A percentile compares a stretch with the other conserved stretches of the same genome.
phyloP scores from a whole-genome alignment of 106 monocot genomes.

The Dactylorhiza incarnata region DNA sequence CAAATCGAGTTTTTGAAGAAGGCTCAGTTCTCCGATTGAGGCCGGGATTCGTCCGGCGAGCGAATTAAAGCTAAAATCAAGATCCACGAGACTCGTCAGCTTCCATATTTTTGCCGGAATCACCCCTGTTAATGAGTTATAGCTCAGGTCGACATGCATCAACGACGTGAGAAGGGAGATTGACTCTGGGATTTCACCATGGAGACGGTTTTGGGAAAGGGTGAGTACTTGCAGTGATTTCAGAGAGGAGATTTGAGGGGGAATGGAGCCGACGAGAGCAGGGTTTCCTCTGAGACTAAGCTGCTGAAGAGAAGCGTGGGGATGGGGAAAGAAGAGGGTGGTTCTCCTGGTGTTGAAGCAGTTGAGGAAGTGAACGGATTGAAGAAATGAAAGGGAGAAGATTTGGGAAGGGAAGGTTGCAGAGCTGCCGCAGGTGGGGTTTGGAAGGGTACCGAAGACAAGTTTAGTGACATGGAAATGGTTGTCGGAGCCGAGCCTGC shows the following conservation, averaged over 20 bases:
- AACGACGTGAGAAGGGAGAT: slow-evolving; percentile 40
- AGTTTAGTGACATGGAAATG: slow-evolving; percentile 67
- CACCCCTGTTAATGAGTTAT: slow-evolving; percentile 54
- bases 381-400: slow-evolving; percentile 59
- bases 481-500: slow-evolving; percentile 35
- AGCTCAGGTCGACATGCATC: slow-evolving; percentile 75
- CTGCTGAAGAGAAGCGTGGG: slow-evolving; percentile 41
- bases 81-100: slow-evolving; percentile 37
- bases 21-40: slow-evolving; percentile 41
- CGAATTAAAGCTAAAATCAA: slow-evolving; percentile 87
- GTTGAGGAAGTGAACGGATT: slow-evolving; percentile 68
- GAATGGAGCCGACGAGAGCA: slow-evolving; percentile 47
- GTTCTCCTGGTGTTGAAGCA: slow-evolving; percentile 66
- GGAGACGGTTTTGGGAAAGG: slow-evolving; percentile 61
- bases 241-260: slow-evolving; percentile 39
- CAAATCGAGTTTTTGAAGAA: slow-evolving; percentile 82
- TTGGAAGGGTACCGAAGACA: slow-evolving; percentile 52
- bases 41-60: slow-evolving; percentile 53
- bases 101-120: slow-evolving; percentile 39
- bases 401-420: slow-evolving; percentile 62
- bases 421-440: slow-evolving; percentile 51
- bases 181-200: slow-evolving; percentile 41
- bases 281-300: slow-evolving; percentile 75
- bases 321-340: slow-evolving; percentile 3
- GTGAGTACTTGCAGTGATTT: slow-evolving; percentile 63